Evolutionary conservation across 2,329 filamentous ascomycete species (phyloP).

Genomic region (Penicillium expansum): DNA sequence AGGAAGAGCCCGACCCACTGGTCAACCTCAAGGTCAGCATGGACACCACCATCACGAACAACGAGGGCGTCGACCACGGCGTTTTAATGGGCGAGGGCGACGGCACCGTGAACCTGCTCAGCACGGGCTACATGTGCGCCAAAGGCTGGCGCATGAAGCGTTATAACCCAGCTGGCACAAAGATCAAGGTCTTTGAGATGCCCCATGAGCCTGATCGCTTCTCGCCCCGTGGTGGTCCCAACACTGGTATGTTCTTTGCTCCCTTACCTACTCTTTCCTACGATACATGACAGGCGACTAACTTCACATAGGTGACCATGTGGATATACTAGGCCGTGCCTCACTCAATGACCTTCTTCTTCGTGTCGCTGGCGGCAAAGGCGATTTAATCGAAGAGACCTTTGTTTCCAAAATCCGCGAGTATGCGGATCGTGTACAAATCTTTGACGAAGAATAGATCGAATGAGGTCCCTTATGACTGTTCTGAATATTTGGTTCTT

Average conservation of each 20-base stretch:
- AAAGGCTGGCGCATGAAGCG: constrained; percentile 90
- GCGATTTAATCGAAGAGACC: constrained; percentile 72
- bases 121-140: constrained; percentile 93
- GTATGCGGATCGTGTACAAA: constrained; percentile 79
- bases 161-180: constrained; percentile 82
- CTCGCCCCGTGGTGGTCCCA: constrained; percentile 70
- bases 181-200: constrained; percentile 91
- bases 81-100: constrained; percentile 96
- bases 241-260: constrained; percentile 53
- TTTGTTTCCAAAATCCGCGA: constrained; percentile 77
- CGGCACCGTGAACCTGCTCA: constrained; percentile 90
- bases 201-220: constrained; percentile 92
- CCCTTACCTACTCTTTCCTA: not conserved
- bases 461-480: not conserved
- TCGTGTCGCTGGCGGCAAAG: constrained; percentile 78
- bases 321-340: constrained; percentile 88
- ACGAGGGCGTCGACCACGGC: constrained; percentile 66
- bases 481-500: not conserved
- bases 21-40: constrained; percentile 56
- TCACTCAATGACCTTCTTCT: constrained; percentile 89
- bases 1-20: constrained; percentile 63
- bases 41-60: constrained; percentile 50
- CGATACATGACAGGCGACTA: not conserved
- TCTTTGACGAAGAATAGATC: constrained; percentile 63
- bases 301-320: constrained; percentile 68